Percentiles rank a stretch among this genome's conserved stretches.
These are phyloP conservation scores for Carnegiea gigantea DNA, from an alignment of 179 eudicot species.

Conservation along the genomic window DNA sequence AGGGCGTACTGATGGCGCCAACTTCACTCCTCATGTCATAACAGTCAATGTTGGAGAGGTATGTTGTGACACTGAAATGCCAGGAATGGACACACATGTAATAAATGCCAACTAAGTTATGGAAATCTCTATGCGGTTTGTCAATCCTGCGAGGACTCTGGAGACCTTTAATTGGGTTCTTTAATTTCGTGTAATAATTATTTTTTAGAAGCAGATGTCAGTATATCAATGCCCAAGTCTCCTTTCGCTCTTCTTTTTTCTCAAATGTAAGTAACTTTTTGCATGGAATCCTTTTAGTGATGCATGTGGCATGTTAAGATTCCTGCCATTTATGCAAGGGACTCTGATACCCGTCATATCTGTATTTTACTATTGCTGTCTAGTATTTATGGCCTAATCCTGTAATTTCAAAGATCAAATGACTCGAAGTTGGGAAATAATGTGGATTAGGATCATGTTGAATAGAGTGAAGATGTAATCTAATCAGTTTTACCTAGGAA, in stretches of 20 bases:
- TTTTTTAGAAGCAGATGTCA: background rate
- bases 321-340: background rate
- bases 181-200: background rate
- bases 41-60: conserved; percentile 74
- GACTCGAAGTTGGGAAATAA: background rate
- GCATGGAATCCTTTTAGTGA: background rate
- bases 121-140: background rate
- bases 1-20: conserved; percentile 53
- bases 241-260: background rate
- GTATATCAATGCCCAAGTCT: background rate
- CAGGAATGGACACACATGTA: background rate
- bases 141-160: background rate
- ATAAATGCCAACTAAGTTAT: background rate
- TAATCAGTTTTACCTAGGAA: background rate
- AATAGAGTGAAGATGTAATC: too few species aligned
- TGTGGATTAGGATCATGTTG: background rate
- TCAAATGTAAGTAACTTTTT: background rate
- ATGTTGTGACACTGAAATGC: conserved; percentile 20
- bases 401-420: too few species aligned
- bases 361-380: background rate
- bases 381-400: too few species aligned
- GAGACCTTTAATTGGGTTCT: background rate
- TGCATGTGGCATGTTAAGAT: background rate
- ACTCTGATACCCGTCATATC: background rate
- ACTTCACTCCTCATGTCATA: conserved; percentile 68